A percentile compares a stretch with the other conserved stretches of the same genome.
These are phyloP conservation scores for Luffa acutangula DNA, from an alignment of 306 rosid species.

Conservation along the genomic window DNA sequence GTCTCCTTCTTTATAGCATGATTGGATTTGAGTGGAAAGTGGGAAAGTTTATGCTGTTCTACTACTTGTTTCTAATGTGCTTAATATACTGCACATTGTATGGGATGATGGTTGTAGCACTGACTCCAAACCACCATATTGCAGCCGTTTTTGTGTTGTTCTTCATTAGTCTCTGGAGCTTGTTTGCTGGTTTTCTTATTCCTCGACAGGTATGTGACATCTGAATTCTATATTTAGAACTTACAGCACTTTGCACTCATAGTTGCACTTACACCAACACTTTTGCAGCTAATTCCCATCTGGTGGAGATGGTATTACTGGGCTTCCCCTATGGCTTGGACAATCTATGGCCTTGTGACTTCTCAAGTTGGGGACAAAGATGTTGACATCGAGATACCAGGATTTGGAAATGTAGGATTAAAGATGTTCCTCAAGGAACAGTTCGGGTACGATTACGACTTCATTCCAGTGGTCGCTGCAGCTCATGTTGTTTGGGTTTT, in stretches of 20 bases:
- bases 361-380: slow-evolving; percentile 27
- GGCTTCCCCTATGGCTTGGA: slow-evolving; percentile 40
- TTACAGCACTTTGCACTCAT: not conserved
- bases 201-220: slow-evolving; percentile 19
- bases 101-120: slow-evolving; percentile 40
- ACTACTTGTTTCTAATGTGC: slow-evolving; percentile 22
- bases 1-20: slow-evolving; percentile 25
- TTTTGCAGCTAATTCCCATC: slow-evolving; percentile 32
- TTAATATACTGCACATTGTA: slow-evolving; percentile 33
- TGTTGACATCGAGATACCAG: slow-evolving; percentile 15
- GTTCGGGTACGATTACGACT: slow-evolving; percentile 31
- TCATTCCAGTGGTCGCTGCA: slow-evolving; percentile 26
- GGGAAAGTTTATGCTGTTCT: slow-evolving; percentile 19
- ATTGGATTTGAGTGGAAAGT: slow-evolving; percentile 26
- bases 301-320: slow-evolving; percentile 49
- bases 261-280: not conserved
- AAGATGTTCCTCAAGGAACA: slow-evolving; percentile 23
- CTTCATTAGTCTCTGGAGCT: slow-evolving; percentile 31
- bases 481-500: slow-evolving; percentile 34
- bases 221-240: not conserved
- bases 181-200: slow-evolving; percentile 29
- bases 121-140: slow-evolving; percentile 31
- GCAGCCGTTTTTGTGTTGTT: slow-evolving; percentile 27
- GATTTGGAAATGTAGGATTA: slow-evolving; percentile 11
- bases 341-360: slow-evolving; percentile 28